Base-by-base conservation (phyloP, 2,329 filamentous ascomycete species). In the Myrmaecium sp. region DNA sequence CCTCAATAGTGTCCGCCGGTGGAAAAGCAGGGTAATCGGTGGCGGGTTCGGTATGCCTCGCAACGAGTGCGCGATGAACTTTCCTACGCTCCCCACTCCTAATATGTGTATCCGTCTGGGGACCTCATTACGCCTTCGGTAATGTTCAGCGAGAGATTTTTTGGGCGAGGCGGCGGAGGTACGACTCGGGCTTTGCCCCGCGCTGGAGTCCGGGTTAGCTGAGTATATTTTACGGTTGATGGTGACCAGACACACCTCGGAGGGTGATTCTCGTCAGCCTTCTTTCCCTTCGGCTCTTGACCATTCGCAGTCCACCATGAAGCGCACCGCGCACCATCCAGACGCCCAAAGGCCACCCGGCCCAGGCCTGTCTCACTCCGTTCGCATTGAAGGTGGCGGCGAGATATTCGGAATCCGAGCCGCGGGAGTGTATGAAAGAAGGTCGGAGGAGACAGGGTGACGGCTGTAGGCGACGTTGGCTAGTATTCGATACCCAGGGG, bases 81-180 rank as follows among this genome's bases (percentile, higher is more conserved):
- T 70, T 9, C 83, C 84, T 8, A 93, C 60, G 44, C 82, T 91
- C 18, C 84, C 84, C 7, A 78, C 46, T 7, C 86, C 84, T 3
- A 93, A 55, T 25, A 94, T 64, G 42, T 89, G 71, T 33, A 92
- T 74, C 17, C 73, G 30, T 2, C 22, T 25, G 4, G 18, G 13
- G 5, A 21, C 21, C 14, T 20, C 21, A 5, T 16, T 20, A 9
- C n/a, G 12, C 6, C n/a, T n/a, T n/a, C n/a, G n/a, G n/a, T n/a
- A n/a, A n/a, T n/a, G n/a, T n/a, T n/a, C n/a, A n/a, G n/a, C n/a
- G n/a, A n/a, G n/a, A n/a, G n/a, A n/a, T n/a, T n/a, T n/a, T n/a
- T n/a, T n/a, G n/a, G n/a, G n/a, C n/a, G n/a, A n/a, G n/a, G n/a
- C n/a, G n/a, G n/a, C n/a, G n/a, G n/a, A n/a, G n/a, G n/a, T n/a